Conservation (phyloP, 805 yeast species). For the Crinitomyces ghanaensis region DNA sequence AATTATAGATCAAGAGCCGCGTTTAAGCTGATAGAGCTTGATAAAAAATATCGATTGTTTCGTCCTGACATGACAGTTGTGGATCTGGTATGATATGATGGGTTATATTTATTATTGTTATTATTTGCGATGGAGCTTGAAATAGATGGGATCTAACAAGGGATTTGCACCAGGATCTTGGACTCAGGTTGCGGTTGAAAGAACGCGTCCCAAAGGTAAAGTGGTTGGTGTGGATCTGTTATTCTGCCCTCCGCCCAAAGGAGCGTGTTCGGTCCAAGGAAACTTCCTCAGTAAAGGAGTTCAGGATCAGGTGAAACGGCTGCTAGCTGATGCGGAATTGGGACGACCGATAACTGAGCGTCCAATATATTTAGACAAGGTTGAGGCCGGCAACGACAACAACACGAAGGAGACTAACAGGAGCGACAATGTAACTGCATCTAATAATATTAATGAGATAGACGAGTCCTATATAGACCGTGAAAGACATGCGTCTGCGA, state of each 20-base stretch:
- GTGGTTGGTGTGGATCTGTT: conserved; percentile 77
- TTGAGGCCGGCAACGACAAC: conserved; percentile 8
- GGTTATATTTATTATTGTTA: background rate
- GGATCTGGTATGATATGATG: conserved; percentile 43
- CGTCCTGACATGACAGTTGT: conserved; percentile 48
- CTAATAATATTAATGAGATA: conserved; percentile 6
- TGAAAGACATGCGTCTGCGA: conserved; percentile 25
- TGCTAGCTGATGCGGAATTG: conserved; percentile 18
- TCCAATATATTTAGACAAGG: conserved; percentile 9
- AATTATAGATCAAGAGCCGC: conserved; percentile 82
- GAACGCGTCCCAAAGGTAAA: conserved; percentile 38
- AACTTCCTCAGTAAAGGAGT: conserved; percentile 51
- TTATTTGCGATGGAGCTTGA: background rate
- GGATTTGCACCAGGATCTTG: conserved; percentile 92
- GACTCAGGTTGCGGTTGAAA: conserved; percentile 69
- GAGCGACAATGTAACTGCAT: no score
- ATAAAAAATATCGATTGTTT: conserved; percentile 52
- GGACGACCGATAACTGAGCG: conserved; percentile 15
- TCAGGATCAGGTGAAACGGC: conserved; percentile 24
- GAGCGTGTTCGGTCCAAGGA: conserved; percentile 76
- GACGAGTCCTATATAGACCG: conserved; percentile 16
- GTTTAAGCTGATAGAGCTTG: conserved; percentile 68
- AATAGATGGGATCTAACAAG: conserved; percentile 7
- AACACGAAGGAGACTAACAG: no score
- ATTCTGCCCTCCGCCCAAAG: conserved; percentile 66